A percentile compares a stretch with the other conserved stretches of the same genome.
Evolutionary conservation across 2,329 filamentous ascomycete species (phyloP).

Genomic region (Dryadomyces sulphureus): DNA sequence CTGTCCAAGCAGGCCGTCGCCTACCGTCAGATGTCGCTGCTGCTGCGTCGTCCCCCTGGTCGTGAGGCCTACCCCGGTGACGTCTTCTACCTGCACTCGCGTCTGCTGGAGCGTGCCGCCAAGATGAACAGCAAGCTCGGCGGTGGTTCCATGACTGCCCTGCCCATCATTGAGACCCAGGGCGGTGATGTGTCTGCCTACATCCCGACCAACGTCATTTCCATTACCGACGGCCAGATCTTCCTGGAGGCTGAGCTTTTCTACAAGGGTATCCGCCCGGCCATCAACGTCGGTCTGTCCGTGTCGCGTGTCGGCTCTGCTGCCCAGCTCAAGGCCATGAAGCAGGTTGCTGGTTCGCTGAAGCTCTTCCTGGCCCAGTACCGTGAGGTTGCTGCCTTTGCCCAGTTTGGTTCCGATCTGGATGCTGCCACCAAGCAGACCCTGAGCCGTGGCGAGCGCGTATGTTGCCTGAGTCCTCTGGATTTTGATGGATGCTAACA

Average conservation of each 20-base stretch:
- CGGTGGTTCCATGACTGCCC: slow-evolving; percentile 90
- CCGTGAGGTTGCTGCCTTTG: slow-evolving; percentile 99
- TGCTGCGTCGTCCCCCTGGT: slow-evolving; percentile 93
- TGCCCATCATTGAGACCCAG: slow-evolving; percentile 98
- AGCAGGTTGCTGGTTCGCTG: slow-evolving; percentile 98
- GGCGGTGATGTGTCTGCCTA: slow-evolving; percentile 99
- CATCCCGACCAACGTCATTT: slow-evolving; percentile 99
- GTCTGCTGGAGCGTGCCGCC: slow-evolving; percentile 96
- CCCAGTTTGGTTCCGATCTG: slow-evolving; percentile 99
- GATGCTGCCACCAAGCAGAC: slow-evolving; percentile 99
- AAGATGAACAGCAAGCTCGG: slow-evolving; percentile 97
- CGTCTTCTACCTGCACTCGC: slow-evolving; percentile 98
- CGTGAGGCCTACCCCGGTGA: slow-evolving; percentile 99
- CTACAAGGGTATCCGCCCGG: slow-evolving; percentile 99
- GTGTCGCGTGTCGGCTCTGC: slow-evolving; percentile 99
- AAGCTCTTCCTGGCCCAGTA: slow-evolving; percentile 99
- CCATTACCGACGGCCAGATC: slow-evolving; percentile 98
- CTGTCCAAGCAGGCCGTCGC: slow-evolving; percentile 95
- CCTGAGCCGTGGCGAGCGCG: slow-evolving; percentile 92
- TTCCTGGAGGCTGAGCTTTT: slow-evolving; percentile 99
- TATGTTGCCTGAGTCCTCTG: slow-evolving; percentile 29
- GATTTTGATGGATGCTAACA: slow-evolving; percentile 12
- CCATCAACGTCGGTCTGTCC: slow-evolving; percentile 99
- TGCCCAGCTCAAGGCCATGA: slow-evolving; percentile 99
- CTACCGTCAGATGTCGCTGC: slow-evolving; percentile 96